Evolutionary conservation across 2,329 filamentous ascomycete genomes (phyloP).

Genomic region (Talaromyces sp.): DNA sequence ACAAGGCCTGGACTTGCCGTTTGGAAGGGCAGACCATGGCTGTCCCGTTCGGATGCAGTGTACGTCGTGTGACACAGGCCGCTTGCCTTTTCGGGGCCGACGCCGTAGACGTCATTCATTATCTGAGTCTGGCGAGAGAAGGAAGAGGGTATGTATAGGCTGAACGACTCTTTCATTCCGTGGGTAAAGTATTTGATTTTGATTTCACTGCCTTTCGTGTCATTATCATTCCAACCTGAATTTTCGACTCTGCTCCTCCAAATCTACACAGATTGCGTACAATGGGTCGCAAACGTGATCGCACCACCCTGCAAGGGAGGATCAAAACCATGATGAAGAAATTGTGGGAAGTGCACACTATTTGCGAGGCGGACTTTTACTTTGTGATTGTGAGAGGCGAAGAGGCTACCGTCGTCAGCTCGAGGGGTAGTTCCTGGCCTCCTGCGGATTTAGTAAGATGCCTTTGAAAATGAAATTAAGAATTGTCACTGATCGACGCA

Average conservation of each 20-base stretch:
- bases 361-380: neutral
- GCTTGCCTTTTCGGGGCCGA: neutral
- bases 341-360: neutral
- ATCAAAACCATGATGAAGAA: neutral
- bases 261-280: neutral
- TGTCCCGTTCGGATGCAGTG: conserved; percentile 15
- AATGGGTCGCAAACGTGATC: neutral
- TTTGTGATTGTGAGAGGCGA: neutral
- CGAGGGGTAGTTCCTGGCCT: neutral
- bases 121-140: neutral
- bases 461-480: neutral
- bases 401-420: neutral
- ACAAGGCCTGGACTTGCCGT: conserved; percentile 14
- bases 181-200: no score
- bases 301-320: neutral
- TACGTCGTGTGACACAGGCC: conserved; percentile 13
- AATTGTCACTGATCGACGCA: neutral
- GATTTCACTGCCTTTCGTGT: no score
- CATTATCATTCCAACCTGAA: no score
- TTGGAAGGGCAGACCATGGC: conserved; percentile 21
- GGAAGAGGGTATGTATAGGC: neutral
- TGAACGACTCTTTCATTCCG: no score
- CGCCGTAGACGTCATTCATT: conserved; percentile 14
- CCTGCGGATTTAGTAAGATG: no score
- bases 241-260: neutral